Conservation (phyloP, 257 asterid species). For the Solanum phureja region DNA sequence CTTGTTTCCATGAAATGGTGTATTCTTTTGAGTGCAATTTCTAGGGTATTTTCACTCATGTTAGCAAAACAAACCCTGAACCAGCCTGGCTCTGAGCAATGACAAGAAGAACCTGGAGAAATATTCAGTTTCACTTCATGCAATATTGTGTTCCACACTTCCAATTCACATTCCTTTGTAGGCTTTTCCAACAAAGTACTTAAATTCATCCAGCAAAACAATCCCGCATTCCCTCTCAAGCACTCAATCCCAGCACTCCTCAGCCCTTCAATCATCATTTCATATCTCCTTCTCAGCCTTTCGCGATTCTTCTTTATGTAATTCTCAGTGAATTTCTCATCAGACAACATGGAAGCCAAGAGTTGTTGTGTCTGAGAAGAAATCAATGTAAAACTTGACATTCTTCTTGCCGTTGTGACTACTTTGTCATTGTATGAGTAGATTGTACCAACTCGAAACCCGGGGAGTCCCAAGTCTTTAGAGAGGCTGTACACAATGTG, state of each 20-base stretch:
- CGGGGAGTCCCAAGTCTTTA: slow-evolving; percentile 38
- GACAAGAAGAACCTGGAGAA: slow-evolving; percentile 72
- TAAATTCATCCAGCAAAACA: slow-evolving; percentile 7
- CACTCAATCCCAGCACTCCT: neutral
- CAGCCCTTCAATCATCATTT: neutral
- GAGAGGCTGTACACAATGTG: slow-evolving; percentile 41
- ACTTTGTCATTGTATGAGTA: neutral
- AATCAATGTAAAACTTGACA: slow-evolving; percentile 5
- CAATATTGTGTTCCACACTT: slow-evolving; percentile 15
- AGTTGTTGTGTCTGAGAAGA: slow-evolving; percentile 5
- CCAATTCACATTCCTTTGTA: neutral
- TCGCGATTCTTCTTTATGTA: neutral
- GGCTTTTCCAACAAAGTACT: neutral
- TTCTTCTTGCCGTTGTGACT: neutral
- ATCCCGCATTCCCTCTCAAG: neutral
- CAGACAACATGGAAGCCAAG: neutral
- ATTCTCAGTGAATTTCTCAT: neutral
- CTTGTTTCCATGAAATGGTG: neutral
- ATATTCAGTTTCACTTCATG: slow-evolving; percentile 65
- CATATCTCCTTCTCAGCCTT: neutral
- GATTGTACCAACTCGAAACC: slow-evolving; percentile 32
- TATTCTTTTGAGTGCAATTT: slow-evolving; percentile 47
- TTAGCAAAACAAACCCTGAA: slow-evolving; percentile 79
- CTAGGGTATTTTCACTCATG: slow-evolving; percentile 56
- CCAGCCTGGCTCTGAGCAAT: slow-evolving; percentile 82